Base-by-base conservation (phyloP, 306 rosid species). In the Bauhinia variegata region DNA sequence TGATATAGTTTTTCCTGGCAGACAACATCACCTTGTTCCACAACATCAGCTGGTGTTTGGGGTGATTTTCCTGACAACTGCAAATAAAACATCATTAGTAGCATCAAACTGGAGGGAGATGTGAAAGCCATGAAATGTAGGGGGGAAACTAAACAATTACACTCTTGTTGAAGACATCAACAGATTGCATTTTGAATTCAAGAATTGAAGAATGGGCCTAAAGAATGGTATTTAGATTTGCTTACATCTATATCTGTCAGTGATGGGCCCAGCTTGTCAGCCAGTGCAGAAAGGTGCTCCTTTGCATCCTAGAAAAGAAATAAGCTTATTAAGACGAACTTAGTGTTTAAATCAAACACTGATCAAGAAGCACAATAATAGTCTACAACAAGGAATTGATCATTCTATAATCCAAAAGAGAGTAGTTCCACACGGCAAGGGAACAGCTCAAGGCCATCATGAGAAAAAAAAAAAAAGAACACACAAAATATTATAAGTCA, bases 211-310 rank as follows among this genome's bases (percentile, higher is more conserved):
- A 47, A 54, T 16, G 53, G 44, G 54, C 65, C 69, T 51, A 65
- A 33, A 67, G 55, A 63, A 71, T 8, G 33, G n/a, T 42, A 73
- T 13, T 37, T 48, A 52, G 50, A 76, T 54, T 38, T 67, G 19
- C 95, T 80, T 87, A 92, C 98, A 83, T 87, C 87, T 77, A 92
- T 87, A 79, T 86, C 98, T 15, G 96, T 87, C 54, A 92, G 78
- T 31, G 98, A 89, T 43, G 89, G 74, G 72, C 93, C 96, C 85
- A 92, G 78, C 93, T 89, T 92, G 78, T 89, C 98, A 61, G 96
- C 98, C 66, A 92, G 72, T 41, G 98, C 98, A 78, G 85, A 81
- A 68, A 92, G 91, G 80, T 92, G 96, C 78, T 89, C 98, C 86
- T 89, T 92, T 50, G 96, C 98, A 72, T 92, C 98, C 98, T 92